A percentile compares a stretch with the other conserved stretches of the same genome.
These are phyloP conservation scores for Fomitopsis palustris DNA, from an alignment of 1,284 basidiomycete species.

Conservation along the genomic window DNA sequence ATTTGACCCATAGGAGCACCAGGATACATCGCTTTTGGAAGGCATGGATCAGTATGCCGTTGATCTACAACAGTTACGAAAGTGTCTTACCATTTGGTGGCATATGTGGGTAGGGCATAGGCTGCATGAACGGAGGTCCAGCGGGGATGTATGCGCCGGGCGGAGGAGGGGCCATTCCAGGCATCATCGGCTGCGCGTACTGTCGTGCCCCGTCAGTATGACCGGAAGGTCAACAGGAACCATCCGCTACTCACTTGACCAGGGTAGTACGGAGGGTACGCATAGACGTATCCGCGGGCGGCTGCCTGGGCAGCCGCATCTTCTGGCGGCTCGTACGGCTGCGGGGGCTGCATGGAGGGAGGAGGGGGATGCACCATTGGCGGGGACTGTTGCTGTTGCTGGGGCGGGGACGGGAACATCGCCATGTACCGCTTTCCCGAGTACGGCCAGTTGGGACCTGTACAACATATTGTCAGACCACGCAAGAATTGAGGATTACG, in stretches of 20 bases:
- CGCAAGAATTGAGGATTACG: not conserved
- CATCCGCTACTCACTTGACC: conserved; percentile 52
- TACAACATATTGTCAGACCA: conserved; percentile 4
- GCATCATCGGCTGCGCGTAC: conserved; percentile 67
- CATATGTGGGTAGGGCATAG: conserved; percentile 78
- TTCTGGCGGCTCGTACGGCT: conserved; percentile 61
- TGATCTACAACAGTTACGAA: not conserved
- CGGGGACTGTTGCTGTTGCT: conserved; percentile 50
- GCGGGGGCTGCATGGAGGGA: conserved; percentile 58
- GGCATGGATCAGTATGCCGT: conserved; percentile 1
- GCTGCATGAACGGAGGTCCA: conserved; percentile 66
- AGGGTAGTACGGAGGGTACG: conserved; percentile 72
- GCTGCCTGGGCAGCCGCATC: conserved; percentile 55
- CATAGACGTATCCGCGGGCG: conserved; percentile 62
- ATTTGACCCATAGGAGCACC: conserved; percentile 77
- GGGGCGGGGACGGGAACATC: conserved; percentile 66
- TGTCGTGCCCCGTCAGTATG: not conserved
- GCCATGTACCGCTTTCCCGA: conserved; percentile 81
- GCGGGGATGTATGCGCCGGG: conserved; percentile 72
- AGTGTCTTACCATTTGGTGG: conserved; percentile 59
- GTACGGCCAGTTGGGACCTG: conserved; percentile 83
- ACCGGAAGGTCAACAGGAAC: conserved; percentile 4
- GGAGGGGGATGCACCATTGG: conserved; percentile 68
- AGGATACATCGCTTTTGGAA: conserved; percentile 67
- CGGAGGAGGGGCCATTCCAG: conserved; percentile 72